These are phyloP conservation scores for Globisporangium barbulae DNA, from an alignment of 352 stramenopile genomes.

Conservation along the genomic window DNA sequence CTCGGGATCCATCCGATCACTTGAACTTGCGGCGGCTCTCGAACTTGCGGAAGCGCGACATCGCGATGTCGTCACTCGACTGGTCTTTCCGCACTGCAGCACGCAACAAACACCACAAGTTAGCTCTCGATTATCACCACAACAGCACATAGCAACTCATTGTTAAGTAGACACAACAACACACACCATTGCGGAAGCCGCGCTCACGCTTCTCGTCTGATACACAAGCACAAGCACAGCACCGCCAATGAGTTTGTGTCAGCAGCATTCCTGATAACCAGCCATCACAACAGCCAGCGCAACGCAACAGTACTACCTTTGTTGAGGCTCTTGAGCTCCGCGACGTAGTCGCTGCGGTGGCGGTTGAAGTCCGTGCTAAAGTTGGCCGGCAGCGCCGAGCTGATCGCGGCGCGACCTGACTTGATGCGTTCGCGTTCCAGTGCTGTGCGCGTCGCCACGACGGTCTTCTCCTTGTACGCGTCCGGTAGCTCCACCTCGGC, in stretches of 20 bases:
- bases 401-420: conserved; percentile 19
- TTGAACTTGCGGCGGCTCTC: conserved; percentile 53
- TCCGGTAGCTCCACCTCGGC: conserved; percentile 72
- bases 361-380: conserved; percentile 80
- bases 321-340: conserved; percentile 62
- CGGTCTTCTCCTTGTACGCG: conserved; percentile 46
- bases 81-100: conserved; percentile 55
- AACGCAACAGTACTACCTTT: conserved; percentile 32
- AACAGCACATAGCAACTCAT: neutral
- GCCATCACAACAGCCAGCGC: neutral
- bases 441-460: conserved; percentile 45
- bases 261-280: neutral
- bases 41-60: conserved; percentile 71
- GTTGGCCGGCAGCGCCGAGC: conserved; percentile 61
- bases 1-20: conserved; percentile 5
- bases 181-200: conserved; percentile 53
- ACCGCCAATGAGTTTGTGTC: neutral
- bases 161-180: neutral
- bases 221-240: conserved; percentile 1
- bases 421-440: conserved; percentile 30
- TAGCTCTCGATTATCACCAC: neutral
- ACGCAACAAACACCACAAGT: neutral
- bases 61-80: conserved; percentile 56
- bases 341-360: conserved; percentile 61
- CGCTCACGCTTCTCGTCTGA: conserved; percentile 71